Percentiles rank a stretch among this genome's conserved stretches.
Conservation (phyloP, 2,329 filamentous ascomycete species). For the Paecilomyces formosus region DNA sequence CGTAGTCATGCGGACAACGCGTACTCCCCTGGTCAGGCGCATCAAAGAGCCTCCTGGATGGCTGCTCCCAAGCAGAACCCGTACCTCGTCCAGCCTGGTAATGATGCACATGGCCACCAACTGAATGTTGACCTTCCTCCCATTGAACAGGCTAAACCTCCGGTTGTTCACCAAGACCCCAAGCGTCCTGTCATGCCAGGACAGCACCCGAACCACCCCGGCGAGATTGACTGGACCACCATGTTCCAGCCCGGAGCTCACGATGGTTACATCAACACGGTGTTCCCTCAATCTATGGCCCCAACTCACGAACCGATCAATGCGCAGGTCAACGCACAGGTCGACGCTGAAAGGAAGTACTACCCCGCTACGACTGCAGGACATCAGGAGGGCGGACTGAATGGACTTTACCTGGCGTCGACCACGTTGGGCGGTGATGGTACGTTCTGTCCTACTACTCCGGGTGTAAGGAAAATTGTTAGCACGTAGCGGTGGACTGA, state of each 20-base stretch:
- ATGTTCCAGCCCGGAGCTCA: constrained; percentile 70
- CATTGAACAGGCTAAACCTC: constrained; percentile 37
- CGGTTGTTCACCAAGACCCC: constrained; percentile 28
- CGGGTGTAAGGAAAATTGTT: constrained; percentile 15
- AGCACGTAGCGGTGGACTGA: neutral
- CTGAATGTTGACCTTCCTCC: constrained; percentile 37
- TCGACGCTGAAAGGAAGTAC: constrained; percentile 47
- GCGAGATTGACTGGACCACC: constrained; percentile 63
- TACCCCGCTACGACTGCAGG: constrained; percentile 40
- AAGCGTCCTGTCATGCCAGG: constrained; percentile 51
- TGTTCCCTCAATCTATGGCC: constrained; percentile 58
- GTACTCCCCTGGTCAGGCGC: constrained; percentile 27
- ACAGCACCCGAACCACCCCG: constrained; percentile 51
- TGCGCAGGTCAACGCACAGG: constrained; percentile 59
- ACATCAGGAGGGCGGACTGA: constrained; percentile 37
- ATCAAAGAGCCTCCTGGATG: constrained; percentile 35
- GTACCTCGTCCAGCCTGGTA: constrained; percentile 35
- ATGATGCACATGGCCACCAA: constrained; percentile 33
- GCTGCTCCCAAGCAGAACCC: constrained; percentile 38
- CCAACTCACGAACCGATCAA: constrained; percentile 64
- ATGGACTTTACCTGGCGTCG: constrained; percentile 41
- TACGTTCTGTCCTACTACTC: constrained; percentile 39
- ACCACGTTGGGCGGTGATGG: constrained; percentile 41
- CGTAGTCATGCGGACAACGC: constrained; percentile 30
- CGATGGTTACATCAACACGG: constrained; percentile 55